phyloP scores from a whole-genome alignment of 2,329 filamentous ascomycete genomes.

The Acrodontium crateriforme region DNA sequence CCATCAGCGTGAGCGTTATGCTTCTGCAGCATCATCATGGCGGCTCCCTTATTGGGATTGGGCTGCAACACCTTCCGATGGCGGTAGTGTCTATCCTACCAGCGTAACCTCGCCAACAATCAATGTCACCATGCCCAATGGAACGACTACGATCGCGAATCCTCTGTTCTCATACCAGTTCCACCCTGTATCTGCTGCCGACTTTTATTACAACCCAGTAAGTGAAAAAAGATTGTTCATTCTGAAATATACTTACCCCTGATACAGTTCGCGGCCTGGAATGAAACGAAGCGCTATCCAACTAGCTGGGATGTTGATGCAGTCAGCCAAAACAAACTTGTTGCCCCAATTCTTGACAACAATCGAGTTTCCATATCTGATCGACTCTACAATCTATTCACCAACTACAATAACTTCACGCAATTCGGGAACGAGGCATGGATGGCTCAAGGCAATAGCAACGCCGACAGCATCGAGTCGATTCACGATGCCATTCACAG shows the following conservation, averaged over 20 bases:
- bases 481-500: slow-evolving; percentile 38
- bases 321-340: slow-evolving; percentile 45
- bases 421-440: slow-evolving; percentile 53
- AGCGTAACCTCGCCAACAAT: slow-evolving; percentile 28
- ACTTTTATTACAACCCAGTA: slow-evolving; percentile 48
- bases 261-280: slow-evolving; percentile 39
- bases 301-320: slow-evolving; percentile 28
- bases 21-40: slow-evolving; percentile 26
- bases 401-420: slow-evolving; percentile 53
- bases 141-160: slow-evolving; percentile 19
- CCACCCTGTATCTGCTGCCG: slow-evolving; percentile 41
- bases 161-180: slow-evolving; percentile 23
- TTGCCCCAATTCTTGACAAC: slow-evolving; percentile 39
- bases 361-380: slow-evolving; percentile 41
- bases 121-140: slow-evolving; percentile 20
- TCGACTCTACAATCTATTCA: slow-evolving; percentile 54
- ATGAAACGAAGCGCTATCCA: slow-evolving; percentile 46
- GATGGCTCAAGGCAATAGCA: slow-evolving; percentile 30
- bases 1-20: slow-evolving; percentile 24
- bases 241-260: background rate
- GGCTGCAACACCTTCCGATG: slow-evolving; percentile 25
- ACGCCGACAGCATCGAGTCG: slow-evolving; percentile 44
- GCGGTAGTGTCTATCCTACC: slow-evolving; percentile 23
- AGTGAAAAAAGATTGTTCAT: slow-evolving; percentile 18
- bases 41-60: slow-evolving; percentile 37